Evolutionary conservation across 805 yeast genomes (phyloP).

Genomic region (Candida morakotiae): DNA sequence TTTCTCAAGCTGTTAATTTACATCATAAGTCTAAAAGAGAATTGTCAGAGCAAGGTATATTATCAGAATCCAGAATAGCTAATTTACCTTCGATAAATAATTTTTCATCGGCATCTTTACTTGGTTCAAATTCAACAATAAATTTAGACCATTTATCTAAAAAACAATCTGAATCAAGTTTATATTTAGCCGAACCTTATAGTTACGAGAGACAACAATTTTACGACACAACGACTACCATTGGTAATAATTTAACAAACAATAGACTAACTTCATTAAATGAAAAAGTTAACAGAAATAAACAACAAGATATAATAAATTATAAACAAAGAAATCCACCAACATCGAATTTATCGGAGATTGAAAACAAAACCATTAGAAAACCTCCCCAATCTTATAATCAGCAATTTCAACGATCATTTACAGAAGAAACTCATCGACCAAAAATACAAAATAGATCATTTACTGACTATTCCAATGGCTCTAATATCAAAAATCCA

Average conservation of each 20-base stretch:
- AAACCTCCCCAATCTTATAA: constrained; percentile 3
- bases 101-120: neutral
- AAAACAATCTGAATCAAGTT: neutral
- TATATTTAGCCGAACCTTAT: neutral
- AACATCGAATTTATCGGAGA: neutral
- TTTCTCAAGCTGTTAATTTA: constrained; percentile 47
- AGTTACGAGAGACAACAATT: constrained; percentile 1
- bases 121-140: constrained; percentile 2
- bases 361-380: neutral
- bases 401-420: neutral
- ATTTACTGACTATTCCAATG: neutral
- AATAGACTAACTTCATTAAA: neutral
- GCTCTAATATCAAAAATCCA: neutral
- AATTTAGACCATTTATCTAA: constrained; percentile 1
- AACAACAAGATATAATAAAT: neutral
- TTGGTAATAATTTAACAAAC: neutral
- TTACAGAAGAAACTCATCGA: neutral
- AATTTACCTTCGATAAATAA: constrained; percentile 17
- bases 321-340: neutral
- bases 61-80: constrained; percentile 19
- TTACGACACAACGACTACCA: neutral
- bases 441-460: neutral
- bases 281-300: neutral
- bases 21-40: constrained; percentile 34
- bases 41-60: constrained; percentile 23